Evolutionary conservation across 495 filamentous ascomycete genomes (phyloP).

Genomic region (Hypoxylon trugodes): DNA sequence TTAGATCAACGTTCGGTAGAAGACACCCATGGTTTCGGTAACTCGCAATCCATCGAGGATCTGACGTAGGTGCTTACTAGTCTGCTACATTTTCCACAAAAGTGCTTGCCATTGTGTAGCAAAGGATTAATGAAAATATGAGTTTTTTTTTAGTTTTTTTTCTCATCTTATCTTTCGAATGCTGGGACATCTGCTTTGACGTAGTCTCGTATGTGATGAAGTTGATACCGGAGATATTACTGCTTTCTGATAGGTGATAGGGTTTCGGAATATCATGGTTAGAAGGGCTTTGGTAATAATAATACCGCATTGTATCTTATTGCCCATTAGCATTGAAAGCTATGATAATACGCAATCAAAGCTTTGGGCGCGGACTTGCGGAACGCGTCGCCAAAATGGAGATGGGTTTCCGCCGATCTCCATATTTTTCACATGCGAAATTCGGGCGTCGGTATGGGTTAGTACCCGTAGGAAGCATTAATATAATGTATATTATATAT

Average conservation of each 20-base stretch:
- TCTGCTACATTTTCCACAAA: conserved; percentile 17
- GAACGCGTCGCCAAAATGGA: conserved; percentile 16
- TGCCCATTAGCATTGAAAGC: conserved; percentile 32
- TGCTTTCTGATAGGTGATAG: conserved; percentile 1
- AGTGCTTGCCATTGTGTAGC: conserved; percentile 1
- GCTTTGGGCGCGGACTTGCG: conserved; percentile 23
- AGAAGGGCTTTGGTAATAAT: conserved; percentile 7
- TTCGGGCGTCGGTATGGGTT: conserved; percentile 3
- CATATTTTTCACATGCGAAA: conserved; percentile 41
- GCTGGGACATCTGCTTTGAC: conserved; percentile 22
- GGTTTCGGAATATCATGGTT: conserved; percentile 6
- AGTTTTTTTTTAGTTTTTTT: conserved; percentile 7
- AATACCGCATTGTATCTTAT: conserved; percentile 3
- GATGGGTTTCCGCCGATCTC: conserved; percentile 24
- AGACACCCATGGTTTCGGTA: background rate
- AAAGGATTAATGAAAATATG: conserved; percentile 22
- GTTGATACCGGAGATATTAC: conserved; percentile 21
- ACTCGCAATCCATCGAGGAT: conserved; percentile 19
- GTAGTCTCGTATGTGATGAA: background rate
- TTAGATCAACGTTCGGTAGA: conserved; percentile 5
- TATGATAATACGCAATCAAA: conserved; percentile 25
- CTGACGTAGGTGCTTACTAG: conserved; percentile 30
- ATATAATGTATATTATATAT: background rate
- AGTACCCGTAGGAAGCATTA: conserved; percentile 16
- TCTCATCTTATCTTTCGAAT: background rate